phyloP scores from a whole-genome alignment of 2,329 filamentous ascomycete genomes.

The Neofusicoccum parvum region DNA sequence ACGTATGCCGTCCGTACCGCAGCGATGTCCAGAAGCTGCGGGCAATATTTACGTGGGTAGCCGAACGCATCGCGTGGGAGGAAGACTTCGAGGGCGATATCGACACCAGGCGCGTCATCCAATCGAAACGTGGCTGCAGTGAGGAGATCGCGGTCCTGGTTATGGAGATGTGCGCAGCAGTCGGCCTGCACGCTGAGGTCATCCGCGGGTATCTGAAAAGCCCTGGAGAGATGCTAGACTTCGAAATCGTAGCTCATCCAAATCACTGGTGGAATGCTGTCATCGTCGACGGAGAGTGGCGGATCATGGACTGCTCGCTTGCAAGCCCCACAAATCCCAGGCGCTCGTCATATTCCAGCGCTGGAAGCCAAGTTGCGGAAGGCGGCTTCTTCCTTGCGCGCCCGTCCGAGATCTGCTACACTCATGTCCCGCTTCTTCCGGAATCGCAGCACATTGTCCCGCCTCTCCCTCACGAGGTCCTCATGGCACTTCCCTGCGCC shows the following conservation, averaged over 20 bases:
- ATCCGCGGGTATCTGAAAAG: constrained; percentile 88
- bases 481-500: constrained; percentile 82
- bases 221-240: constrained; percentile 74
- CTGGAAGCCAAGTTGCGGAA: constrained; percentile 71
- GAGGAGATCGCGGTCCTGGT: constrained; percentile 89
- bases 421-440: constrained; percentile 85
- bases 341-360: constrained; percentile 74
- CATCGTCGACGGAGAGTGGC: constrained; percentile 91
- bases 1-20: constrained; percentile 90
- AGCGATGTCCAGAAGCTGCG: constrained; percentile 91
- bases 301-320: constrained; percentile 91
- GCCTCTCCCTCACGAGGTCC: constrained; percentile 78
- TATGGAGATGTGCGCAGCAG: constrained; percentile 88
- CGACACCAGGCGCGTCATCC: constrained; percentile 81
- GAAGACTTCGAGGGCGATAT: constrained; percentile 87
- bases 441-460: constrained; percentile 93
- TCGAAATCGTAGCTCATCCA: constrained; percentile 77
- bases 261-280: constrained; percentile 99
- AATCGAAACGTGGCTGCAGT: constrained; percentile 79
- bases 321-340: constrained; percentile 88
- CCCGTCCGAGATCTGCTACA: constrained; percentile 90
- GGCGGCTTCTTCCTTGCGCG: constrained; percentile 91
- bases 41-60: constrained; percentile 96
- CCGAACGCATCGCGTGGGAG: constrained; percentile 95
- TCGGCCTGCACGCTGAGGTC: constrained; percentile 84